Base-by-base conservation (phyloP, 441 rosid genomes). In the Mallotus japonicus region DNA sequence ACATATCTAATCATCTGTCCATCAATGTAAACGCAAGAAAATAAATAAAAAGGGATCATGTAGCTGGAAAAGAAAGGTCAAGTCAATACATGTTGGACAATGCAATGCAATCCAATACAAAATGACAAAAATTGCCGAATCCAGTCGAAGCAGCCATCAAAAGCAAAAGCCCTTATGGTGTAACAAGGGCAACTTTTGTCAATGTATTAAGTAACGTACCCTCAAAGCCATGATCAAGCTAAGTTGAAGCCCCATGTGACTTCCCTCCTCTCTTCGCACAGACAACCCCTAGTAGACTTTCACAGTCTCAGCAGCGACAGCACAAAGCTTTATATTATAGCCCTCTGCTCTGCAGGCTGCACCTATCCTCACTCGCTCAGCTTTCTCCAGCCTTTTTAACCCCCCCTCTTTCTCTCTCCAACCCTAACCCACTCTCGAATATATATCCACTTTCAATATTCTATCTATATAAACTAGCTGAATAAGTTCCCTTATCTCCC, bases 1-100 rank as follows among this genome's bases (percentile, higher is more conserved):
- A 32, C 17, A 64, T 4, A 44, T 77, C 76, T 54, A 72, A 72
- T 72, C 80, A 72, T 72, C 60, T 20, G 76, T 77, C 73, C 65
- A 67, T 77, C 79, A 61, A 66, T 16, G 8, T 7, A 0, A 62
- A 16, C 8, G 42, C 4, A 20, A 42, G 47, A 9, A 17, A 17
- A 19, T 5, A 64, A 66, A 0, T 32, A 46, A 55, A 32, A 61
- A 37, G 8, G 32, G 32, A 0, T 24, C 28, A 24, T 24, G 28
- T 24, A 24, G 28, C 28, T 28, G 32, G 3, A 28, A 28, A 3
- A 4, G 40, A 37, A 37, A 6, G 47, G 34, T 76, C 72, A 7
- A 42, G 32, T 70, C 72, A 28, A 22, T 69, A 32, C 58, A 16
- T 56, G 44, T 59, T 59, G 63, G 15, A 22, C 5, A 57, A 24